Evolutionary conservation across 108 stramenopile genomes (phyloP).

Genomic region (Stephanodiscus triporus): DNA sequence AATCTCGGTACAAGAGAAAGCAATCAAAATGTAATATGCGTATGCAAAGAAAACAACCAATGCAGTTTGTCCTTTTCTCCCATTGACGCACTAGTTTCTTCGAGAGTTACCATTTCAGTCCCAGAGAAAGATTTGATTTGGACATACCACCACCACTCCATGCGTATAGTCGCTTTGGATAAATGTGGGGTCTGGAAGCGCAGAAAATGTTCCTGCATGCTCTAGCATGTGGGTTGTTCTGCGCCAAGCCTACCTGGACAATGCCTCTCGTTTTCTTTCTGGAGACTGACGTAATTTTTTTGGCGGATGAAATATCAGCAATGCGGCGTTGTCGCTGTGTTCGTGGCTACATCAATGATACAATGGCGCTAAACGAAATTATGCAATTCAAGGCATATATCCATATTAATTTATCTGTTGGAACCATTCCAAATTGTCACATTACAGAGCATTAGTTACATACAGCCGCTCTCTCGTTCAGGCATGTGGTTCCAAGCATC

Average conservation of each 20-base stretch:
- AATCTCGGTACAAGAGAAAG: too few relatives aligned
- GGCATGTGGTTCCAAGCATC: too few relatives aligned
- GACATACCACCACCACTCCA: neutral
- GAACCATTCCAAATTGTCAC: too few relatives aligned
- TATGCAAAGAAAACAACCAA: too few relatives aligned
- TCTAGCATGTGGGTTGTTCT: constrained; percentile 26
- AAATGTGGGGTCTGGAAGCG: constrained; percentile 14
- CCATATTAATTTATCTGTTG: neutral
- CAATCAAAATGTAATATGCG: too few relatives aligned
- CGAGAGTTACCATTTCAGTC: neutral
- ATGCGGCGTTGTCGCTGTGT: neutral
- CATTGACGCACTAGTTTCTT: neutral
- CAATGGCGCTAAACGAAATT: constrained; percentile 7
- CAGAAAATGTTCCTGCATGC: constrained; percentile 38
- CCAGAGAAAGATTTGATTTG: neutral
- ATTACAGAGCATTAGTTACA: too few relatives aligned
- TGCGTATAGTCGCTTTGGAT: too few relatives aligned
- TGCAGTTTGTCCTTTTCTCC: neutral
- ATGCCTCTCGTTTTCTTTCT: neutral
- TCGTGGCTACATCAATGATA: constrained; percentile 32
- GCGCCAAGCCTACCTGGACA: constrained; percentile 4
- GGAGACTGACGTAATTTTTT: neutral
- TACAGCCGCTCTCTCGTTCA: too few relatives aligned
- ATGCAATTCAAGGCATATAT: neutral
- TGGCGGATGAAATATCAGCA: neutral